Conservation (phyloP, 108 stramenopile genomes). For the Nitzschia palea region DNA sequence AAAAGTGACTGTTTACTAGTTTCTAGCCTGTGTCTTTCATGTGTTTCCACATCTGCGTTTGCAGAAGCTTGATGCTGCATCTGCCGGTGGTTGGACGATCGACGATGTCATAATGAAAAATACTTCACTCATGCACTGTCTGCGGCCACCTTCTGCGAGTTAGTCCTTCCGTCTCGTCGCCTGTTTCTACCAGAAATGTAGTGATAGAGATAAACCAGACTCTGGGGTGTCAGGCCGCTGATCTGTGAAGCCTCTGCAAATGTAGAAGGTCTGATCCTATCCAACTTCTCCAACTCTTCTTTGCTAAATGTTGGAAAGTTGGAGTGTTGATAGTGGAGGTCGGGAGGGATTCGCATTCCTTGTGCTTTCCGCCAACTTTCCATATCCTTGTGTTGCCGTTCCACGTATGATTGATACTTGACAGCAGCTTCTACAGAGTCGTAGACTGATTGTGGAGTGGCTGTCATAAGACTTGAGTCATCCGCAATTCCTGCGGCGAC, state of each 20-base stretch:
- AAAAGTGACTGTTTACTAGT: too few species aligned
- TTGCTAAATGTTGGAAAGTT: constrained; percentile 86
- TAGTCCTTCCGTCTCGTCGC: constrained; percentile 38
- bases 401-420: constrained; percentile 88
- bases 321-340: constrained; percentile 74
- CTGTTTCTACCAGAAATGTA: constrained; percentile 74
- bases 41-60: too few species aligned
- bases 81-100: too few species aligned
- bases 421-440: constrained; percentile 93
- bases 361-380: constrained; percentile 90
- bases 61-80: too few species aligned
- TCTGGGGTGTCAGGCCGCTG: constrained; percentile 92
- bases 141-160: neutral
- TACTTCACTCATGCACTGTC: neutral
- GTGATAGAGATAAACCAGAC: constrained; percentile 92
- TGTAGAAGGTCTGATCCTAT: constrained; percentile 68
- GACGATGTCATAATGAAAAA: too few species aligned
- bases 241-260: constrained; percentile 94
- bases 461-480: constrained; percentile 8
- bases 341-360: constrained; percentile 87
- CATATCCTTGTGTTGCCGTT: constrained; percentile 92
- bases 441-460: constrained; percentile 64
- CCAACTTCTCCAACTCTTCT: constrained; percentile 90
- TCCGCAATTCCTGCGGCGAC: constrained; percentile 15
- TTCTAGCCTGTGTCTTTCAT: too few species aligned